Base-by-base conservation (phyloP, 192 early-diverging fungal species). In the Glomus cerebriforme region DNA sequence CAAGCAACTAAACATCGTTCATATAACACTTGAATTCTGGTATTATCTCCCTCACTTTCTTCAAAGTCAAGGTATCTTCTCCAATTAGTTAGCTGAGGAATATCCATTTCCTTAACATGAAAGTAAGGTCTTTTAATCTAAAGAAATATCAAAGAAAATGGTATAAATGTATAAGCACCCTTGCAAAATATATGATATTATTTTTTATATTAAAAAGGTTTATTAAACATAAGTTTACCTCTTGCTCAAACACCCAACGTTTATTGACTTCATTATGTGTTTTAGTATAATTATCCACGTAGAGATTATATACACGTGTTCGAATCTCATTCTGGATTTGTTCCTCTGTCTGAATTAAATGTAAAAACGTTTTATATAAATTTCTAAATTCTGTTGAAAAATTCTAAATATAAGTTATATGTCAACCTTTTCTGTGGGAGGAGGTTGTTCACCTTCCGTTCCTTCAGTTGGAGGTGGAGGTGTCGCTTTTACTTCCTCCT, bases 101-200 rank as follows among this genome's bases (percentile, higher is more conserved):
- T 85, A 81, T 94, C 93, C 75, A 94, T 85, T 0, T 92, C 90
- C 68, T 94, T 94, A 17, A 94, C 91, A 80, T 94, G 93, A 82
- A 94, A 94, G 78, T 94, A 94, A 19, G 92, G 87, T 43, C 93
- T 86, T 77, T 93, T 93, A 77, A 94, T 93, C 78, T 78, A n/a
- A 47, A 9, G 34, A 49, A 19, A 34, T 65, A 58, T 58, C 29
- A 49, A 35, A 31, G 32, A 27, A 22, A 43, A 43, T 1, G 9
- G 1, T 1, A 43, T 10, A n/a, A n/a, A n/a, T n/a, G n/a, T n/a
- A 54, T 49, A 19, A 73, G 0, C 10, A 69, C 43, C 22, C 8
- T 39, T 69, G 8, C 24, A 43, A 37, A 32, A 35, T 43, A 19
- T 19, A 3, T 47, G 9, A 13, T 1, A 49, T 49, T 7, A 1